Base-by-base conservation (phyloP, 78 protist species). In the Monosiga brevicollis region DNA sequence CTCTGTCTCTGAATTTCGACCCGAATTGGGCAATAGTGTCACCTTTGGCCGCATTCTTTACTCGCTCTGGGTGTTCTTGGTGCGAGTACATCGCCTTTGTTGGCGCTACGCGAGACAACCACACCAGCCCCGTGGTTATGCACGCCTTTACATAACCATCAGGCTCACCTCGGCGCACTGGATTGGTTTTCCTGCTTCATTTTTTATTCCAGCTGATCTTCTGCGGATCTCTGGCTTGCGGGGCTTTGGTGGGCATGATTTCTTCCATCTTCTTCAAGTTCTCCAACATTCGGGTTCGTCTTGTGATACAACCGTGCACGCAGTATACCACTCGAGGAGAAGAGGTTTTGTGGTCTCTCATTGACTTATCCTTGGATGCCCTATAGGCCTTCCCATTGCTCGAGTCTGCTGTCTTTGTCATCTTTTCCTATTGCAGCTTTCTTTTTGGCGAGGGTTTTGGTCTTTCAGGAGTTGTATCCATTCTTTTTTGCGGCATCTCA, bases 401-500 rank as follows among this genome's bases (percentile, higher is more conserved):
- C 34, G 83, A 84, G 79, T 1, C 83, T 40, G 71, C 84, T 9
- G 26, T 73, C 9, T 54, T 84, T 32, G 71, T 78, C 1, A 1
- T 78, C 41, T 0, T 71, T 10, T 25, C 83, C 35, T 84, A 79
- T 42, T 6, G 43, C 38, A n/a, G 82, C 32, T 90, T 80, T 80
- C 42, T 84, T 20, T 1, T 81, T 6, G 90, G 83, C 20, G 89
- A 90, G 83, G 40, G 41, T 1, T 2, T 38, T 10, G 62, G 74
- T 6, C 25, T 84, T 0, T 84, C 91, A 15, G 87, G 93, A 35
- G 88, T 90, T 49, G 84, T 87, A 40, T 88, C 92, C 42, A 84
- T 92, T n/a, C 91, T 93, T 85, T 90, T 91, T 70, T 82, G 78
- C 55, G 95, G 96, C 79, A 85, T 93, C 37, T 54, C 81, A 1